Evolutionary conservation across 2,329 filamentous ascomycete species (phyloP).

Genomic region (Monilinia fructicola): DNA sequence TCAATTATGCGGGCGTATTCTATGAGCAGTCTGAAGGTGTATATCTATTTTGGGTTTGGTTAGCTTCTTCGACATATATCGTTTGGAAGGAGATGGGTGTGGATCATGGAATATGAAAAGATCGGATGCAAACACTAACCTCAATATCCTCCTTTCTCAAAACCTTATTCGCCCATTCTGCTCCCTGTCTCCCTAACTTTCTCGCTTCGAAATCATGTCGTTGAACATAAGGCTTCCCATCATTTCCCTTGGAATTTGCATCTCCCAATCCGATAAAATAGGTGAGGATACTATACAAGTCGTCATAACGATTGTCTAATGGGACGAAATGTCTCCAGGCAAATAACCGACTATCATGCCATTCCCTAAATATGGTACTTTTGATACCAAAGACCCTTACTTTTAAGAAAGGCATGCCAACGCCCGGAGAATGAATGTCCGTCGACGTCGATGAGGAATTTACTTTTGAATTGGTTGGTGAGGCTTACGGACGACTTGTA

Average conservation of each 20-base stretch:
- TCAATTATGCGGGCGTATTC: constrained; percentile 55
- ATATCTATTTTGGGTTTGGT: constrained; percentile 47
- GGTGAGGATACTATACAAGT: constrained; percentile 70
- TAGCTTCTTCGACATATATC: not conserved
- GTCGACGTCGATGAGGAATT: constrained; percentile 75
- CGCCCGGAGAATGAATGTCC: constrained; percentile 70
- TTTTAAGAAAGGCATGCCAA: constrained; percentile 67
- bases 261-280: constrained; percentile 66
- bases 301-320: constrained; percentile 71
- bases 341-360: constrained; percentile 73
- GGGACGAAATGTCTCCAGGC: constrained; percentile 82
- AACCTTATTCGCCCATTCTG: constrained; percentile 70
- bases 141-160: constrained; percentile 71
- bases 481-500: constrained; percentile 57
- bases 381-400: constrained; percentile 71
- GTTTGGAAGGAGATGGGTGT: not conserved
- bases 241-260: constrained; percentile 51
- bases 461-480: constrained; percentile 57
- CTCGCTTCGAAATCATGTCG: constrained; percentile 57
- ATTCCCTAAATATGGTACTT: constrained; percentile 74
- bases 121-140: constrained; percentile 48
- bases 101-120: not conserved
- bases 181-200: constrained; percentile 63
- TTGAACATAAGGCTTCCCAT: constrained; percentile 45
- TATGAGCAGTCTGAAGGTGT: constrained; percentile 63